Evolutionary conservation across 495 filamentous ascomycete species (phyloP).

Genomic region (Ascodesmis nigricans): DNA sequence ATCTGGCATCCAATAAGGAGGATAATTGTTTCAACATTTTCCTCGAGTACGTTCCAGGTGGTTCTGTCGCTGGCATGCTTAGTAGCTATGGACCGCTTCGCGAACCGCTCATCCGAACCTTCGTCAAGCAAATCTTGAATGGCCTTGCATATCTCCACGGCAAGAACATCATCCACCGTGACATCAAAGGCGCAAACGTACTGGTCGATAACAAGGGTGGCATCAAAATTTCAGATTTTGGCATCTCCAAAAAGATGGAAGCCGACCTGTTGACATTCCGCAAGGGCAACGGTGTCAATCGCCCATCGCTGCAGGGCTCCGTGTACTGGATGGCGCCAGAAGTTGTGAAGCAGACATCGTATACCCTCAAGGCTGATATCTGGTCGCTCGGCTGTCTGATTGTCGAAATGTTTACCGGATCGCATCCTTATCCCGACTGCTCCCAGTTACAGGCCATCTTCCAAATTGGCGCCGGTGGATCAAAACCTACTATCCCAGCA

Average conservation of each 20-base stretch:
- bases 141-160: constrained; percentile 92
- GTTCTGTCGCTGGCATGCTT: constrained; percentile 92
- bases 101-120: constrained; percentile 84
- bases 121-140: constrained; percentile 85
- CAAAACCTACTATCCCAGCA: constrained; percentile 72
- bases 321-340: constrained; percentile 99
- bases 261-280: constrained; percentile 26
- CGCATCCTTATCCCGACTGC: constrained; percentile 90
- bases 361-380: constrained; percentile 98
- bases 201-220: constrained; percentile 97
- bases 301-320: constrained; percentile 84
- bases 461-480: constrained; percentile 77
- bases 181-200: constrained; percentile 98
- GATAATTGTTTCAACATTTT: constrained; percentile 96
- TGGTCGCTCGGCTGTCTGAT: constrained; percentile 94
- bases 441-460: constrained; percentile 96
- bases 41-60: constrained; percentile 95
- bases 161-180: constrained; percentile 89
- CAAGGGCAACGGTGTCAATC: constrained; percentile 44
- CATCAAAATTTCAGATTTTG: constrained; percentile 98
- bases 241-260: constrained; percentile 93
- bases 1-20: constrained; percentile 80
- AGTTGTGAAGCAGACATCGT: constrained; percentile 89
- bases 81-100: constrained; percentile 90
- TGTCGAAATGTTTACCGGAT: constrained; percentile 97